These are phyloP conservation scores for Yamadazyma tumulicola DNA, from an alignment of 805 yeast species.

Conservation along the genomic window DNA sequence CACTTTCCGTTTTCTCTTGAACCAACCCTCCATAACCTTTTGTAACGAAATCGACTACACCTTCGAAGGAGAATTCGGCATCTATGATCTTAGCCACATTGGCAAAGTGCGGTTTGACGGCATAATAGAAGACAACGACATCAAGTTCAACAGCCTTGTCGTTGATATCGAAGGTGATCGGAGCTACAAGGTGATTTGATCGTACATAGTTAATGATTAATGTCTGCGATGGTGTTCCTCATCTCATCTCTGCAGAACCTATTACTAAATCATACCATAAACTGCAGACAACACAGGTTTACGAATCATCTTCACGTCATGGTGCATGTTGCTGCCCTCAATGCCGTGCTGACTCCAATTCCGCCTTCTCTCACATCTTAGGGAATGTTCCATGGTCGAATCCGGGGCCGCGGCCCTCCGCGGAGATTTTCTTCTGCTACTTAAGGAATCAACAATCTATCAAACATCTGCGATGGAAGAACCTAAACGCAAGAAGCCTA, in stretches of 20 bases:
- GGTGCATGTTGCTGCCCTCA: too few relatives aligned
- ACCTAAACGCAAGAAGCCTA: constrained; percentile 5
- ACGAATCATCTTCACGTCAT: too few relatives aligned
- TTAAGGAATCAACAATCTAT: background rate
- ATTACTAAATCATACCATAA: background rate
- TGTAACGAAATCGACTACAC: constrained; percentile 8
- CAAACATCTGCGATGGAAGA: too few relatives aligned
- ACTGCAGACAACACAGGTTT: too few relatives aligned
- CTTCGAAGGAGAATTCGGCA: constrained; percentile 10
- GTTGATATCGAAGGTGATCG: constrained; percentile 8
- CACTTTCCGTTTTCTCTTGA: constrained; percentile 5
- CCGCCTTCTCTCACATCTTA: too few relatives aligned
- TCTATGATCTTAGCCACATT: constrained; percentile 5
- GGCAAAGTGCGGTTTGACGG: constrained; percentile 12
- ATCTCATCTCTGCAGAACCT: background rate
- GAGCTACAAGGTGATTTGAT: constrained; percentile 9
- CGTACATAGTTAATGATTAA: too few relatives aligned
- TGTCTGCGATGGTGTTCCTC: too few relatives aligned
- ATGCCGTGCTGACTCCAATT: too few relatives aligned
- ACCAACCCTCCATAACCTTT: constrained; percentile 11
- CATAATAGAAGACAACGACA: constrained; percentile 9
- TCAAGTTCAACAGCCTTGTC: constrained; percentile 9
- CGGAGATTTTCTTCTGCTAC: background rate
- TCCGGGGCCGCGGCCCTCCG: too few relatives aligned
- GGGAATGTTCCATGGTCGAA: too few relatives aligned